Evolutionary conservation across 73 alveolate genomes (phyloP).

Genomic region (Blepharisma japonicum): DNA sequence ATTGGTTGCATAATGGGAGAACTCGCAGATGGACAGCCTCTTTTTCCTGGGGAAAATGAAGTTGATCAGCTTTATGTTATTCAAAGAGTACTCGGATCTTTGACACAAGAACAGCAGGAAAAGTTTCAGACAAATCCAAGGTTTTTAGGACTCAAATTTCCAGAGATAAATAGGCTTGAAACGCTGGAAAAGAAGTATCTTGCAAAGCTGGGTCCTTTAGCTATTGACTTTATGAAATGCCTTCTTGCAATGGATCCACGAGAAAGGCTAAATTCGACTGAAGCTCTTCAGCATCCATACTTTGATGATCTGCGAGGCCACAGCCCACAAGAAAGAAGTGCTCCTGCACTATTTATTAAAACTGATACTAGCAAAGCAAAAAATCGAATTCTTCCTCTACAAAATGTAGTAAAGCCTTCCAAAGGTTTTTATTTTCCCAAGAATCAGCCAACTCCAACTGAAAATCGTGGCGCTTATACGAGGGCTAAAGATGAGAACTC

Average conservation of each 20-base stretch:
- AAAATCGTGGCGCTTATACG: not conserved
- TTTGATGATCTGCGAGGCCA: conserved; percentile 51
- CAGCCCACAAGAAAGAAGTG: not conserved
- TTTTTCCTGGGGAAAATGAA: conserved; percentile 93
- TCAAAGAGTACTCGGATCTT: conserved; percentile 76
- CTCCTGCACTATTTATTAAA: not conserved
- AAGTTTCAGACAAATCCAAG: conserved; percentile 81
- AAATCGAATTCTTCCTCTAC: not conserved
- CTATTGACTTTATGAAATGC: conserved; percentile 69
- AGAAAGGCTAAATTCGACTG: conserved; percentile 79
- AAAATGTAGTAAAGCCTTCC: not conserved
- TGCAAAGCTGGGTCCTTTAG: conserved; percentile 26
- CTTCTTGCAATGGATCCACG: conserved; percentile 83
- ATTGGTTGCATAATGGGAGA: conserved; percentile 96
- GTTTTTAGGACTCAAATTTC: conserved; percentile 85
- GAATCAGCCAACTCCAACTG: not conserved
- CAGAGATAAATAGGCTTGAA: conserved; percentile 87
- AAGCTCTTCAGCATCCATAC: conserved; percentile 86
- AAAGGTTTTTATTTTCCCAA: not conserved
- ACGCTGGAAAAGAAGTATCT: conserved; percentile 79
- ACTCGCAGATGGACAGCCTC: conserved; percentile 90
- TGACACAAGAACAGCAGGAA: conserved; percentile 74
- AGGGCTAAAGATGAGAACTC: not conserved
- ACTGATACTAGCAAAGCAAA: not conserved
- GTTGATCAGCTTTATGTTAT: conserved; percentile 83